Conservation (phyloP, 441 rosid species). For the Cnidoscolus chayamansa region DNA sequence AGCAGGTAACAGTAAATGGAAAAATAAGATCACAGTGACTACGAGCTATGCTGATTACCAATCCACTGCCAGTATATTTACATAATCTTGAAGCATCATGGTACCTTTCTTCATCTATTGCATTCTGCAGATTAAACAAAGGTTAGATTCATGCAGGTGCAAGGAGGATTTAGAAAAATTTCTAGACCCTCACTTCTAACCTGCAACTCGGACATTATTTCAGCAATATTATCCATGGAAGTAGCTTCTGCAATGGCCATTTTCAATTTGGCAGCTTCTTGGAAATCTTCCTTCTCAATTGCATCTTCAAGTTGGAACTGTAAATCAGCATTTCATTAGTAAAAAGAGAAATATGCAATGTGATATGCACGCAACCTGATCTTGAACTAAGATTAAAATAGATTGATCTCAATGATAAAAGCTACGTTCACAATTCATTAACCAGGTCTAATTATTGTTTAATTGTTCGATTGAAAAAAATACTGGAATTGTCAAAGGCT, state of each 20-base stretch:
- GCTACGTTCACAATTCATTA: neutral
- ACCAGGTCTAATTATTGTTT: neutral
- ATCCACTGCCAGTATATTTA: slow-evolving; percentile 73
- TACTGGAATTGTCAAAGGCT: neutral
- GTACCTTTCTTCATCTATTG: slow-evolving; percentile 76
- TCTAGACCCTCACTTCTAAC: slow-evolving; percentile 28
- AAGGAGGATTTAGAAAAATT: neutral
- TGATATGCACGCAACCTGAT: neutral
- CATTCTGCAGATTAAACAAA: slow-evolving; percentile 42
- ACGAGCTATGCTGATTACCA: slow-evolving; percentile 48
- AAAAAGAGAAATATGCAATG: slow-evolving; percentile 6
- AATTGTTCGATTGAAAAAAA: neutral
- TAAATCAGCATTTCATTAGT: slow-evolving; percentile 14
- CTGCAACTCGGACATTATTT: slow-evolving; percentile 74
- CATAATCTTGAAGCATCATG: slow-evolving; percentile 79
- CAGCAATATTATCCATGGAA: slow-evolving; percentile 64
- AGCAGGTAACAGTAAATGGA: neutral
- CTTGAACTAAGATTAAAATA: neutral
- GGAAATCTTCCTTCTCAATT: slow-evolving; percentile 78
- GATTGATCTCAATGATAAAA: neutral
- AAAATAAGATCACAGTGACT: neutral
- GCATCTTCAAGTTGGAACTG: slow-evolving; percentile 93
- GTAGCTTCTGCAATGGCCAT: slow-evolving; percentile 64
- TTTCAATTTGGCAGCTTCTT: slow-evolving; percentile 78
- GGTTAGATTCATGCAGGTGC: slow-evolving; percentile 13